phyloP scores from a whole-genome alignment of 1,284 basidiomycete genomes.

The Malassezia restricta region DNA sequence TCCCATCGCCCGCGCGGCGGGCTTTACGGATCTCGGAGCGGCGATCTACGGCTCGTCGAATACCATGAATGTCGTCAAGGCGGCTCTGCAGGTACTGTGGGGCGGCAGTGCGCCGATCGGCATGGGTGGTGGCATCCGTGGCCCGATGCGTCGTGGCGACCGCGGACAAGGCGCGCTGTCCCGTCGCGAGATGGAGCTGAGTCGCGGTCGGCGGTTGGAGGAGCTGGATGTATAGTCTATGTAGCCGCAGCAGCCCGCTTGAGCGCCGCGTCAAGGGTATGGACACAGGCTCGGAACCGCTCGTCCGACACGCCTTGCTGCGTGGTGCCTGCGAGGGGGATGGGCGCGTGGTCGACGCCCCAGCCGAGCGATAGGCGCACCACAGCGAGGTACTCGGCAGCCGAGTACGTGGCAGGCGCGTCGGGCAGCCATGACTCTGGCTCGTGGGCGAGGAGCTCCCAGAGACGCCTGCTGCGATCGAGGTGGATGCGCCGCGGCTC shows the following conservation, averaged over 20 bases:
- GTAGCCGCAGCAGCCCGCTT: background rate
- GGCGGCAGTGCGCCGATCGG: slow-evolving; percentile 35
- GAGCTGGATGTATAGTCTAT: slow-evolving; percentile 18
- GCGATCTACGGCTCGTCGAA: slow-evolving; percentile 89
- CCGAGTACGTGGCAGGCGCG: slow-evolving; percentile 7
- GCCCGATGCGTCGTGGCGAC: slow-evolving; percentile 35
- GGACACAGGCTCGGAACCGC: slow-evolving; percentile 1
- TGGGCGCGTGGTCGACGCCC: slow-evolving; percentile 12
- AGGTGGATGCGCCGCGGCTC: slow-evolving; percentile 56
- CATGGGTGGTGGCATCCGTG: slow-evolving; percentile 41
- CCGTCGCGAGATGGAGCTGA: slow-evolving; percentile 29
- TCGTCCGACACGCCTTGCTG: background rate
- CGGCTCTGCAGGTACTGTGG: slow-evolving; percentile 45
- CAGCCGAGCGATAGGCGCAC: slow-evolving; percentile 35
- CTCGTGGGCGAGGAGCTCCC: slow-evolving; percentile 49
- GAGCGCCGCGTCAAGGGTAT: background rate
- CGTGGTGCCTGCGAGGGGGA: slow-evolving; percentile 8
- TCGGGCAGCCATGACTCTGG: slow-evolving; percentile 7
- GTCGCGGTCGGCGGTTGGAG: slow-evolving; percentile 31
- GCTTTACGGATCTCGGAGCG: slow-evolving; percentile 83
- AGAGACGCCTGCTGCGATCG: slow-evolving; percentile 65
- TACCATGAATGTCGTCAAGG: slow-evolving; percentile 55
- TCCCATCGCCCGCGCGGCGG: slow-evolving; percentile 72
- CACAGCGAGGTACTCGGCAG: slow-evolving; percentile 27
- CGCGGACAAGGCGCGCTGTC: slow-evolving; percentile 36